phyloP scores from a whole-genome alignment of 169 alveolate genomes.

The Cryptosporidium tyzzeri region DNA sequence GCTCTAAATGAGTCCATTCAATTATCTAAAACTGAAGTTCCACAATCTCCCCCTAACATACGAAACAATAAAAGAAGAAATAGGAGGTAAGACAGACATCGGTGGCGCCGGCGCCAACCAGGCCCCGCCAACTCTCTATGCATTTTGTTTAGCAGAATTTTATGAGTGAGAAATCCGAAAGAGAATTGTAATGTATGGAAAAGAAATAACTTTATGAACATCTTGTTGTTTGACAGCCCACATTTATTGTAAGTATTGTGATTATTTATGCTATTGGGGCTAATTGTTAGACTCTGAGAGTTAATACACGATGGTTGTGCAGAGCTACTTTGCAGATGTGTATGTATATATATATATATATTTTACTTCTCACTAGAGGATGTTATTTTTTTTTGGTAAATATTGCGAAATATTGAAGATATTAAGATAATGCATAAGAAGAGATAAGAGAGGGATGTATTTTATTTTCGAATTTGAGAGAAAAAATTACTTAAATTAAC shows the following conservation, averaged over 20 bases:
- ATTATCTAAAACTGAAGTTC: no score
- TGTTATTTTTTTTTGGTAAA: neutral
- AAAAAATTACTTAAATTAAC: no score
- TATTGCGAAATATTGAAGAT: neutral
- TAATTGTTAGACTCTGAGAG: neutral
- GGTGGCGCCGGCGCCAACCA: neutral
- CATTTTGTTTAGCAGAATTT: neutral
- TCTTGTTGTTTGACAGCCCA: neutral
- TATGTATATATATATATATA: no score
- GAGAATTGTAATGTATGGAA: no score
- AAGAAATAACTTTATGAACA: neutral
- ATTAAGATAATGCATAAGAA: neutral
- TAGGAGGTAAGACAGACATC: no score
- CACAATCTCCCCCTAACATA: neutral
- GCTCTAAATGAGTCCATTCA: no score
- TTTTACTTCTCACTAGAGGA: neutral
- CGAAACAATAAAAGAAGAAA: neutral
- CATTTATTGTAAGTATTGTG: no score
- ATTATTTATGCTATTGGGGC: neutral
- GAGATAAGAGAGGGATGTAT: neutral
- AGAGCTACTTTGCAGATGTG: neutral
- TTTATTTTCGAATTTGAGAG: no score
- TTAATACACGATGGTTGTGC: neutral
- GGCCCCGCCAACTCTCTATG: neutral
- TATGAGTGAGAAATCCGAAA: neutral